Base-by-base conservation (phyloP, 805 yeast species). In the Cyberlindnera mississippiensis region DNA sequence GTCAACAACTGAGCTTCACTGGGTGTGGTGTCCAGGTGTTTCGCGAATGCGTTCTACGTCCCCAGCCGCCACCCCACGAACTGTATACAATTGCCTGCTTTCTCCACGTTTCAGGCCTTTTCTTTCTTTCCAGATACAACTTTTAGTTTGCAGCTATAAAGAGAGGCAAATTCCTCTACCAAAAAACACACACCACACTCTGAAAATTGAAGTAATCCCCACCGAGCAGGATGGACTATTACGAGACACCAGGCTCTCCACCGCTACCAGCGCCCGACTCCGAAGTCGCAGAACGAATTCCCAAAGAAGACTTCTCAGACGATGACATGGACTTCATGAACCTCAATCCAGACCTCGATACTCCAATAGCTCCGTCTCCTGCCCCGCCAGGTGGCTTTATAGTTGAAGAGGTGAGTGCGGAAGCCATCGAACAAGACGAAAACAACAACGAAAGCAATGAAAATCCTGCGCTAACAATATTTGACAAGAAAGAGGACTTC, bases 181-280 rank as follows among this genome's bases (percentile, higher is more conserved):
- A 24, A 24, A 8, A 24, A 8, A 8, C 27, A 24, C 27, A 24
- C 27, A 24, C 27, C 27, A 24, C 27, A 24, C n/a, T n/a, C n/a
- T n/a, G n/a, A n/a, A n/a, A n/a, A n/a, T n/a, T n/a, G n/a, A n/a
- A n/a, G n/a, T n/a, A n/a, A n/a, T n/a, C n/a, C n/a, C n/a, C n/a
- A n/a, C n/a, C n/a, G 9, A 20, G 14, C 12, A 27, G 10, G 29
- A 40, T 16, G 42, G 46, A 42, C 35, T 54, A 52, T 35, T 48
- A 38, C 11, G 47, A 49, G 3, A 46, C 52, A 1, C 61, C 62
- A 3, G 47, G 46, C 2, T 51, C 56, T 12, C 62, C 62, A 6
- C 37, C 41, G n/a, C 49, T 52, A 18, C 62, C 62, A 12, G 42
- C 34, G 6, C 48, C 55, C 6, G 61, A 53, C 32, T 31, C 41